These are phyloP conservation scores for Zygosaccharomyces siamensis DNA, from an alignment of 805 yeast genomes.

Conservation along the genomic window DNA sequence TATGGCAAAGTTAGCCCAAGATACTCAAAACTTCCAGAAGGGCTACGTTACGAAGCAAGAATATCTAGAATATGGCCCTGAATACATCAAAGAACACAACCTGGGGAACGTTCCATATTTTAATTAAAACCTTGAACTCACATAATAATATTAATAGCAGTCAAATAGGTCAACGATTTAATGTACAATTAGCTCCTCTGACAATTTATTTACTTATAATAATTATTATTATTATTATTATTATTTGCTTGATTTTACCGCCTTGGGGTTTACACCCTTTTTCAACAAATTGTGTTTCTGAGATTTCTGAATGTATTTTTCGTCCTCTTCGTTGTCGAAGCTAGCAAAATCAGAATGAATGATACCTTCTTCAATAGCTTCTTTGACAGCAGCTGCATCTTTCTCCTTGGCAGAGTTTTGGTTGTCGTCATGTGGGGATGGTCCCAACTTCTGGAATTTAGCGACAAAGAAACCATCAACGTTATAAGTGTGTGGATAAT, in stretches of 20 bases:
- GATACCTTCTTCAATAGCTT: constrained; percentile 74
- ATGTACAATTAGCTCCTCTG: constrained; percentile 6
- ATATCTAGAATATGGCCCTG: constrained; percentile 85
- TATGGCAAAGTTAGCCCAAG: constrained; percentile 72
- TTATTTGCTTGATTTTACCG: constrained; percentile 16
- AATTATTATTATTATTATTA: not conserved
- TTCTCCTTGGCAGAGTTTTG: constrained; percentile 87
- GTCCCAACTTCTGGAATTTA: constrained; percentile 83
- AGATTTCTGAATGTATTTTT: constrained; percentile 61
- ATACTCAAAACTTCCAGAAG: constrained; percentile 40
- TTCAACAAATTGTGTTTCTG: constrained; percentile 60
- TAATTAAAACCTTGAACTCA: constrained; percentile 8
- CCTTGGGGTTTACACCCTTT: constrained; percentile 68
- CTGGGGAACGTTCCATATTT: constrained; percentile 52
- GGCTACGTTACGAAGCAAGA: constrained; percentile 61
- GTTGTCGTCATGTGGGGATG: constrained; percentile 78
- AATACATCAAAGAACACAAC: constrained; percentile 80
- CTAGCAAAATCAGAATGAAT: constrained; percentile 82
- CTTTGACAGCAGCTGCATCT: constrained; percentile 75
- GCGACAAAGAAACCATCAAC: constrained; percentile 99
- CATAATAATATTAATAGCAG: not conserved
- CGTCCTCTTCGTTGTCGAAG: constrained; percentile 74
- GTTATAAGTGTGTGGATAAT: constrained; percentile 96
- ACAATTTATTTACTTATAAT: constrained; percentile 1
- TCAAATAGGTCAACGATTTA: constrained; percentile 1